Evolutionary conservation across 305 asterid species (phyloP).

Genomic region (Nicotiana rustica): DNA sequence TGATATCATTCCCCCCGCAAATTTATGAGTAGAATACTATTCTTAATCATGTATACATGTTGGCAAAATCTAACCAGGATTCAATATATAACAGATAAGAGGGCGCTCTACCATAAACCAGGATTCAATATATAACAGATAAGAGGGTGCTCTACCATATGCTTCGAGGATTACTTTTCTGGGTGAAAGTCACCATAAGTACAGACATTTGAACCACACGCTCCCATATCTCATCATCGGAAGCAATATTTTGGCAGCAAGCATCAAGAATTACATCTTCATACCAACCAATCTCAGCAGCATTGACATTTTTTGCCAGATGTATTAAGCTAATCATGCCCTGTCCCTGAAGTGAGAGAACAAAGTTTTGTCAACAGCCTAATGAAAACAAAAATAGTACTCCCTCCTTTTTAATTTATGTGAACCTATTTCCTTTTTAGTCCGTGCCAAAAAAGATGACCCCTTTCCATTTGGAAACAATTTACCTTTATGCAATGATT

Average conservation of each 20-base stretch:
- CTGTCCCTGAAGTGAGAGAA: conserved; percentile 65
- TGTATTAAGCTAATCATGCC: conserved; percentile 89
- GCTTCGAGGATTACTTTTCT: conserved; percentile 84
- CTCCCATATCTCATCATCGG: conserved; percentile 88
- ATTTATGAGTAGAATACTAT: conserved; percentile 15
- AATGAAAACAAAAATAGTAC: neutral
- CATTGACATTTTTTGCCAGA: conserved; percentile 67
- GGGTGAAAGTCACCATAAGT: conserved; percentile 71
- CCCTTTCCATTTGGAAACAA: too few species aligned
- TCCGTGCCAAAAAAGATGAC: too few species aligned
- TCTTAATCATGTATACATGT: neutral
- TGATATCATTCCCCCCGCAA: neutral
- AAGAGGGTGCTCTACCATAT: conserved; percentile 61
- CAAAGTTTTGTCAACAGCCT: neutral
- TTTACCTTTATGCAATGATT: too few species aligned
- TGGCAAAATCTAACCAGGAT: neutral
- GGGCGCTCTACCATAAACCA: neutral
- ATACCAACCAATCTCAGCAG: conserved; percentile 78
- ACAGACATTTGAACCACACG: conserved; percentile 87
- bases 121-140: conserved; percentile 18
- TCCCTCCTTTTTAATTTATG: too few species aligned
- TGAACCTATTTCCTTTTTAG: too few species aligned
- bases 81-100: conserved; percentile 10
- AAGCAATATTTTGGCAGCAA: conserved; percentile 88
- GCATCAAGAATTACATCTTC: conserved; percentile 91